Evolutionary conservation across 768 basidiomycete species (phyloP), one percentile per base, ranked within the genome.

Genomic region (Vishniacozyma victoriae): DNA sequence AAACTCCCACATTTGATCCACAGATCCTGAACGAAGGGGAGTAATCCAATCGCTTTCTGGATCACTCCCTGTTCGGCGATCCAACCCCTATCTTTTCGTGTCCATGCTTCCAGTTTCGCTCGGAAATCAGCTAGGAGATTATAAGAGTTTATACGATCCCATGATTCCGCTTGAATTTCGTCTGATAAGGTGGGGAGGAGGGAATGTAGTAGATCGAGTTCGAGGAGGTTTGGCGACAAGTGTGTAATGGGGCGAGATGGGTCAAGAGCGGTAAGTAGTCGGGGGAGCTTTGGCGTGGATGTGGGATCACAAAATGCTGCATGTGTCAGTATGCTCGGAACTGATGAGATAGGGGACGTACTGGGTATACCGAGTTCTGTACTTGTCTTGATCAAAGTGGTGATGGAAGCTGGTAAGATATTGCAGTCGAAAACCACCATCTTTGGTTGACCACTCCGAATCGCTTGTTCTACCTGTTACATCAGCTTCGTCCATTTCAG

Each of bases 221-320:
- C 95, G 19, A 85, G 72, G 22, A 83, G 67, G 71, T 99, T 99
- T 0, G 95, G 95, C 0, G 92, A 85, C 38, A 82, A 78, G 58
- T 82, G 87, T 2, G 82, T 74, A 38, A 95, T 74, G 2, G 82
- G 56, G 1, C 62, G 52, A 1, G 51, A 38, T 33, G 53, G 54
- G 9, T 41, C 23, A 43, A 50, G 35, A 12, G 44, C 35, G 33
- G 38, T 38, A 23, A 76, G 46, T 50, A 97, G 81, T 2, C 77
- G 74, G 1, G 76, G 74, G 0, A 86, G 83, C 73, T 97, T 97
- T 37, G 78, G 73, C n/a, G 84, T 77, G 0, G 91, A 95, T 1
- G 95, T 97, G 1, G 95, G 93, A 71, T 99, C 95, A 69, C 87
- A 90, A 67, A 92, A 84, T 13, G 80, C 87, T 89, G 50, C 16